phyloP scores from a whole-genome alignment of 2,329 filamentous ascomycete genomes.

The Diaporthe humulicola region DNA sequence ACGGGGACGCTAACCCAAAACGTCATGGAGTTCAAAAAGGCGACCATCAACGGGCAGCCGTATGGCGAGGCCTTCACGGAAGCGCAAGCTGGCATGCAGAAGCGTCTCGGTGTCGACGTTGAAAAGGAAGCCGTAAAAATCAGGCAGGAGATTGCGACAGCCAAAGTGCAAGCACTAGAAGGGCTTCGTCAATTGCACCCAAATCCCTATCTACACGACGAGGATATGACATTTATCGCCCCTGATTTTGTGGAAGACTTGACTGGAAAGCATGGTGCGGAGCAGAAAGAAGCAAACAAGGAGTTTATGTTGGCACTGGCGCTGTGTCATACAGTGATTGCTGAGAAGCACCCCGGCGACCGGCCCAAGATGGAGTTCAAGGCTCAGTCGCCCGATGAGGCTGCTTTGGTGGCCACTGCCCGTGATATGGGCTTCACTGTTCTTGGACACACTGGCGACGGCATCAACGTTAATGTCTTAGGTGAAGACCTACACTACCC shows the following conservation, averaged over 20 bases:
- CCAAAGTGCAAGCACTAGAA: slow-evolving; percentile 79
- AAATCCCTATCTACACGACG: slow-evolving; percentile 92
- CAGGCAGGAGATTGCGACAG: slow-evolving; percentile 81
- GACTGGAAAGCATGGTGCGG: slow-evolving; percentile 79
- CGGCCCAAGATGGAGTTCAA: slow-evolving; percentile 94
- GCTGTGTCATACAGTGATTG: slow-evolving; percentile 96
- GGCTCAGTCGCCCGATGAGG: slow-evolving; percentile 96
- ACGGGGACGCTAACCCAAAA: slow-evolving; percentile 92
- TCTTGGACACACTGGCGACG: slow-evolving; percentile 82
- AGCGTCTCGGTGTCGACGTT: slow-evolving; percentile 87
- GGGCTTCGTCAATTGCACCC: slow-evolving; percentile 82
- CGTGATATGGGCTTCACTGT: slow-evolving; percentile 97
- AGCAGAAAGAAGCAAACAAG: slow-evolving; percentile 83
- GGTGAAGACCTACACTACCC: slow-evolving; percentile 88
- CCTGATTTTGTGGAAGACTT: slow-evolving; percentile 91
- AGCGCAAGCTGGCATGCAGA: slow-evolving; percentile 95
- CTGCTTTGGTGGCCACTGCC: slow-evolving; percentile 92
- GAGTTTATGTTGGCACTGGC: slow-evolving; percentile 96
- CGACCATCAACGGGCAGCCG: slow-evolving; percentile 92
- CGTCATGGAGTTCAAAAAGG: slow-evolving; percentile 99
- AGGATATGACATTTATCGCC: slow-evolving; percentile 91
- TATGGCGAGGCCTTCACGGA: slow-evolving; percentile 99
- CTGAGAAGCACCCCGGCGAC: slow-evolving; percentile 90
- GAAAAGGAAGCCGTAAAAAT: slow-evolving; percentile 83
- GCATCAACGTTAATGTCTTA: slow-evolving; percentile 87